Conservation (phyloP, 768 basidiomycete species). For the Collybiopsis confluens region DNA sequence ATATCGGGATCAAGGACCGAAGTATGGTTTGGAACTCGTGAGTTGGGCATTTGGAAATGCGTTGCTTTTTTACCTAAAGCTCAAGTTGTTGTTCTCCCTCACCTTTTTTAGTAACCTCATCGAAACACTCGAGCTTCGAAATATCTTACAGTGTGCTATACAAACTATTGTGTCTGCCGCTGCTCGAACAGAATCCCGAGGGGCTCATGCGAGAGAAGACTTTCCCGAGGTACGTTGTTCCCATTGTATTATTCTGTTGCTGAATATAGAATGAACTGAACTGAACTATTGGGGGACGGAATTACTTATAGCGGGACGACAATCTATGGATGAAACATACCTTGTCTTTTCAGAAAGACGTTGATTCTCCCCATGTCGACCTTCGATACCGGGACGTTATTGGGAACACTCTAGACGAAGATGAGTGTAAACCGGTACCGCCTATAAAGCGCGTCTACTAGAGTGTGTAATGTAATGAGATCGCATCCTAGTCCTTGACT, state of each 20-base stretch:
- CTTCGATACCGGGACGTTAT: constrained; percentile 90
- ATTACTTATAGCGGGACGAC: constrained; percentile 72
- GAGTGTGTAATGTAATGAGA: not conserved
- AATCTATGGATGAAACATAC: constrained; percentile 93
- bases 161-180: constrained; percentile 95
- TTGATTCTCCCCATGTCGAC: constrained; percentile 73
- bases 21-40: constrained; percentile 99
- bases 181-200: constrained; percentile 94
- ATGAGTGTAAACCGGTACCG: constrained; percentile 94
- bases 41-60: constrained; percentile 22
- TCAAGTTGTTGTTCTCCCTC: too few species aligned
- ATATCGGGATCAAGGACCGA: constrained; percentile 95
- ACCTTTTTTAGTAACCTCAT: constrained; percentile 94
- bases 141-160: constrained; percentile 90
- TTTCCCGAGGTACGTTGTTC: constrained; percentile 69
- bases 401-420: constrained; percentile 83
- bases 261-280: too few species aligned
- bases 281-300: too few species aligned
- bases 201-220: constrained; percentile 98
- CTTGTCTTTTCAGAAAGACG: constrained; percentile 83
- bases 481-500: too few species aligned
- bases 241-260: too few species aligned
- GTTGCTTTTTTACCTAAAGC: constrained; percentile 3
- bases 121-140: constrained; percentile 95
- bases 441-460: constrained; percentile 97